Conservation (phyloP, 1,139 yeast genomes). For the Geotrichum candidum region DNA sequence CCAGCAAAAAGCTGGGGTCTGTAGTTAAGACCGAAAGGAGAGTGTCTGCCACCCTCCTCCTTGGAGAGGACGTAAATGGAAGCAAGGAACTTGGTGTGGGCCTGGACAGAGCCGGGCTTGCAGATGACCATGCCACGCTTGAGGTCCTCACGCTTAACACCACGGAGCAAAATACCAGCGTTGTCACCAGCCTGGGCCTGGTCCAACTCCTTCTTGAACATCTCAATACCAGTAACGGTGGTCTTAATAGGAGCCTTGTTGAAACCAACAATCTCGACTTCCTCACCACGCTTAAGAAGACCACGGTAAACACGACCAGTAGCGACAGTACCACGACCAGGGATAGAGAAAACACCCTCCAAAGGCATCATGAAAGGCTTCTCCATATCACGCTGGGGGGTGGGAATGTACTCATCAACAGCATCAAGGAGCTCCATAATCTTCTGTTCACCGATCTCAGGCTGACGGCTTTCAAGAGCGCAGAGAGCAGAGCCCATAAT, state of each 20-base stretch:
- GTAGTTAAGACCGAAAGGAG: constrained; percentile 94
- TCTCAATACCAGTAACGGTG: constrained; percentile 95
- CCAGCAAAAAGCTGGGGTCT: constrained; percentile 97
- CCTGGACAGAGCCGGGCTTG: constrained; percentile 85
- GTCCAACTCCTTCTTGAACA: constrained; percentile 98
- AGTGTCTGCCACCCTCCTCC: constrained; percentile 99
- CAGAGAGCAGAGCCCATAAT: constrained; percentile 98
- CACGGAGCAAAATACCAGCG: constrained; percentile 96
- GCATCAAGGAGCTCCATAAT: constrained; percentile 81
- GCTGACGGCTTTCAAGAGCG: constrained; percentile 82
- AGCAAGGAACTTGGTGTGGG: constrained; percentile 91
- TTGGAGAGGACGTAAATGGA: constrained; percentile 87
- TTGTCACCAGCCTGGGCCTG: constrained; percentile 98
- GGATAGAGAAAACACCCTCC: constrained; percentile 94
- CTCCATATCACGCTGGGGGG: constrained; percentile 92
- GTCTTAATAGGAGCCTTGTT: constrained; percentile 84
- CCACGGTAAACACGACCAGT: constrained; percentile 99
- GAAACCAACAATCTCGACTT: constrained; percentile 92
- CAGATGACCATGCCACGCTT: constrained; percentile 97
- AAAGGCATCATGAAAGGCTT: constrained; percentile 96
- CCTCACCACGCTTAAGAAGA: constrained; percentile 94
- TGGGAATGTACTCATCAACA: constrained; percentile 91
- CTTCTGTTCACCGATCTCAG: constrained; percentile 89
- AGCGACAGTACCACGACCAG: constrained; percentile 99
- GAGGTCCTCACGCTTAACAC: constrained; percentile 95